These are phyloP conservation scores for Tillandsia fasciculata DNA, from an alignment of 176 grass and related monocot species.

Conservation along the genomic window DNA sequence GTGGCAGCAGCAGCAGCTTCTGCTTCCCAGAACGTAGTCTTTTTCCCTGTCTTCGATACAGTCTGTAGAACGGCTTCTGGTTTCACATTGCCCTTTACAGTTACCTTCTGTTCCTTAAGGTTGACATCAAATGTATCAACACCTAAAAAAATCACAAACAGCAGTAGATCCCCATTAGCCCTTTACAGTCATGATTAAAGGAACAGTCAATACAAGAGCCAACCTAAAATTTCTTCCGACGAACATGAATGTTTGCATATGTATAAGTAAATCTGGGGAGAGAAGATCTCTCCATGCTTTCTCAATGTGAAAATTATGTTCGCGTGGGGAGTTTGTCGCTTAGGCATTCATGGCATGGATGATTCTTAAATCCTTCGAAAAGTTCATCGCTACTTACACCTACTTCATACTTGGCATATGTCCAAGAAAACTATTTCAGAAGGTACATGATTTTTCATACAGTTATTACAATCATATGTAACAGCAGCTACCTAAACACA, in stretches of 20 bases:
- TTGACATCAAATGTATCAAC: conserved; percentile 81
- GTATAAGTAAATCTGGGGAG: no score
- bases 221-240: no score
- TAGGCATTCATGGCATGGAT: no score
- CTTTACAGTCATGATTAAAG: background rate
- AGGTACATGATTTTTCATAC: background rate
- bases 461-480: background rate
- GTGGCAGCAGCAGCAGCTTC: conserved; percentile 9
- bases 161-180: no score
- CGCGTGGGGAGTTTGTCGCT: no score
- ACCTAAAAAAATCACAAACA: conserved; percentile 33
- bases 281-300: no score
- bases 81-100: conserved; percentile 77
- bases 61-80: conserved; percentile 86
- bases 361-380: no score
- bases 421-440: background rate
- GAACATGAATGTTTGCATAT: no score
- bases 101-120: conserved; percentile 78
- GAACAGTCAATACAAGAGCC: background rate
- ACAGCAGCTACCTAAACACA: no score
- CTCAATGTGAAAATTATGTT: no score
- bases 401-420: background rate
- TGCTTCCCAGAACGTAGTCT: conserved; percentile 75
- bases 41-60: conserved; percentile 86
- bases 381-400: background rate